Conservation (phyloP, 768 basidiomycete species). For the Podaxis pistillaris region DNA sequence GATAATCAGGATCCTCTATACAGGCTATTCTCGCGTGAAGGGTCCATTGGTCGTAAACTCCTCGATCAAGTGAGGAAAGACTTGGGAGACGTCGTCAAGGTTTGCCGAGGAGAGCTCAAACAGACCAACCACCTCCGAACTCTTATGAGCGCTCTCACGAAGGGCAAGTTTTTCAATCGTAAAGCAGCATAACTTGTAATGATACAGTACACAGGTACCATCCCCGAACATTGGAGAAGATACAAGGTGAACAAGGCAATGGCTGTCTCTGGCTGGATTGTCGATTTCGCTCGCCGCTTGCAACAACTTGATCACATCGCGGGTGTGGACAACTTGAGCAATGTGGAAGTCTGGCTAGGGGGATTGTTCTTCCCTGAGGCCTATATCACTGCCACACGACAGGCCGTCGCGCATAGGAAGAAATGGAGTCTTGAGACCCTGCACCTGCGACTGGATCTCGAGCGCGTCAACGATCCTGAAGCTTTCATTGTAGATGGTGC, state of each 20-base stretch:
- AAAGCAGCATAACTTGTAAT: not conserved
- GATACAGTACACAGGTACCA: constrained; percentile 56
- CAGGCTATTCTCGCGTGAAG: constrained; percentile 87
- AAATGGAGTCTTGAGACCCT: constrained; percentile 92
- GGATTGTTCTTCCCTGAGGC: constrained; percentile 96
- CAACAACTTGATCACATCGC: constrained; percentile 80
- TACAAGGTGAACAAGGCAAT: constrained; percentile 86
- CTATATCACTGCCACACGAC: constrained; percentile 92
- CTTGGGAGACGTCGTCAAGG: constrained; percentile 75
- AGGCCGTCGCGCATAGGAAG: constrained; percentile 92
- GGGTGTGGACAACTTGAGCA: constrained; percentile 54
- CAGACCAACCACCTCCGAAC: constrained; percentile 96
- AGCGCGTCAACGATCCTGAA: constrained; percentile 70
- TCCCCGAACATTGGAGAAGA: constrained; percentile 83
- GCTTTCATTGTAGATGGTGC: constrained; percentile 88
- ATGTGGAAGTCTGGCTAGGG: constrained; percentile 88
- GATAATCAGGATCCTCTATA: constrained; percentile 84
- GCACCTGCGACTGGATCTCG: constrained; percentile 76
- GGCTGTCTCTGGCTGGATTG: constrained; percentile 84
- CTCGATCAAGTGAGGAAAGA: constrained; percentile 80
- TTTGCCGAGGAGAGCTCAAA: constrained; percentile 85
- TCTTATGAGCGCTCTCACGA: constrained; percentile 85
- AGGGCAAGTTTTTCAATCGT: constrained; percentile 50
- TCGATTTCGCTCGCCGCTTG: constrained; percentile 76
- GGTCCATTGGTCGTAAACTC: constrained; percentile 74